phyloP scores from a whole-genome alignment of 257 asterid species.

The Solanum etuberosum region DNA sequence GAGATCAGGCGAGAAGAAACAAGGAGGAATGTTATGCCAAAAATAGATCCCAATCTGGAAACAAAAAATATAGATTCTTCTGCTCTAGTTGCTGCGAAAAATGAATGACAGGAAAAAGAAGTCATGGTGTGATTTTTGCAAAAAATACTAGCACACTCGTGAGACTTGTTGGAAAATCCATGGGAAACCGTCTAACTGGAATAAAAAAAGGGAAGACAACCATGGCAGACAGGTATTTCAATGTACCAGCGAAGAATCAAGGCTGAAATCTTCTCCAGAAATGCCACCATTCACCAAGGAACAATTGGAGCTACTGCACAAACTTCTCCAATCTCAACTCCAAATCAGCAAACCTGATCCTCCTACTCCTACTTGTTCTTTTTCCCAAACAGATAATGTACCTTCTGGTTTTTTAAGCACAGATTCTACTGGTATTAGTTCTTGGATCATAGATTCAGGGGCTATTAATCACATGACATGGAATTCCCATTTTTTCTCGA shows the following conservation, averaged over 20 bases:
- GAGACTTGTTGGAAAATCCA: constrained; percentile 4
- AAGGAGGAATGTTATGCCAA: not conserved
- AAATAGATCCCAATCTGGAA: too few relatives aligned
- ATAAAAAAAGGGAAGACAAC: not conserved
- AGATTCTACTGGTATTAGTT: not conserved
- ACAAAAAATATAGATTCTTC: not conserved
- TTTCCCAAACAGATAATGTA: not conserved
- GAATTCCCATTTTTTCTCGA: not conserved
- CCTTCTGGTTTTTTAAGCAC: not conserved
- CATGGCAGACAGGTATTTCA: not conserved
- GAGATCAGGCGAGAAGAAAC: not conserved
- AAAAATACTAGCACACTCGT: not conserved
- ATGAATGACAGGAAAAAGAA: not conserved
- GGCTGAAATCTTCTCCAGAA: not conserved
- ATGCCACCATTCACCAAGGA: not conserved
- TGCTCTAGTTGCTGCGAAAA: not conserved
- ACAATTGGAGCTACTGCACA: not conserved
- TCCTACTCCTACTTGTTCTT: not conserved
- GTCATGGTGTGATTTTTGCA: not conserved
- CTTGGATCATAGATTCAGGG: not conserved
- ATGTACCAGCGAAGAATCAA: not conserved
- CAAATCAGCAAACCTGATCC: not conserved
- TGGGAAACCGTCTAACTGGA: not conserved
- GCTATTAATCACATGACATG: not conserved
- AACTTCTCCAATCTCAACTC: not conserved